Evolutionary conservation across 305 asterid species (phyloP).

Genomic region (Solanum hybrid): DNA sequence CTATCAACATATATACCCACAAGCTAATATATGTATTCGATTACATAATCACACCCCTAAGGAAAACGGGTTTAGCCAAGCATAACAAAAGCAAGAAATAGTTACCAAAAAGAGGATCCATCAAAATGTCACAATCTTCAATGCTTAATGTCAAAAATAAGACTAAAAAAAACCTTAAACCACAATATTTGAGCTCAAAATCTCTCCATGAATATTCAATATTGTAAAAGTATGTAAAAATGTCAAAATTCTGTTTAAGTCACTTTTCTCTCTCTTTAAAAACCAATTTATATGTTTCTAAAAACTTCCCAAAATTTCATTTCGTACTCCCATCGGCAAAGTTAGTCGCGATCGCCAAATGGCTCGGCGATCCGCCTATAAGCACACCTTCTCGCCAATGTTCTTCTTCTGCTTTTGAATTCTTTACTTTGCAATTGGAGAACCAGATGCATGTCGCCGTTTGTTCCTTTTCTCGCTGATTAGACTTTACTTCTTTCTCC

Average conservation of each 20-base stretch:
- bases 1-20: too few species aligned
- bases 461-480: not conserved
- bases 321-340: not conserved
- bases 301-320: not conserved
- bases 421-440: not conserved
- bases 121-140: not conserved
- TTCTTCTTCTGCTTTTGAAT: not conserved
- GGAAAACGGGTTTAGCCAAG: not conserved
- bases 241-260: not conserved
- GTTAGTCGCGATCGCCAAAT: not conserved
- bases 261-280: not conserved
- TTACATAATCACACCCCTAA: not conserved
- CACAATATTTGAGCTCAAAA: not conserved
- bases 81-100: not conserved
- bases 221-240: not conserved
- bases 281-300: not conserved
- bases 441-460: not conserved
- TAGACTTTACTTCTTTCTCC: not conserved
- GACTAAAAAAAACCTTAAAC: not conserved
- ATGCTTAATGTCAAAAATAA: too few species aligned
- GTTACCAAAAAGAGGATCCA: not conserved
- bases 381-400: not conserved
- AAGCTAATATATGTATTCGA: too few species aligned
- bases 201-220: not conserved
- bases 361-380: not conserved